These are phyloP conservation scores for Leccinum uliginosum DNA, from an alignment of 768 basidiomycete genomes.

Conservation along the genomic window DNA sequence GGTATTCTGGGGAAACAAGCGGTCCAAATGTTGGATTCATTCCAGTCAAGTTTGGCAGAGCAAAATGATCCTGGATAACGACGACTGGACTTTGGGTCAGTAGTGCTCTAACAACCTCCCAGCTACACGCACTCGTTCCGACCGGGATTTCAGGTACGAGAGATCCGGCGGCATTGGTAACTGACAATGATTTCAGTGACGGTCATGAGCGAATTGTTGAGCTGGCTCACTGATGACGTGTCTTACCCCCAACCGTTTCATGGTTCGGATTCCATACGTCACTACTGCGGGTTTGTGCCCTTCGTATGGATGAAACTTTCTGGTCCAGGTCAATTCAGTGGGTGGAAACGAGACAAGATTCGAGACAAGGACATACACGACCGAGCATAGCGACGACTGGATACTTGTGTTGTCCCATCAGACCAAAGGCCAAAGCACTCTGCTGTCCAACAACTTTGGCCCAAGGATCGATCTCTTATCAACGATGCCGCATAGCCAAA, in stretches of 20 bases:
- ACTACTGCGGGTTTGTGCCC: slow-evolving; percentile 68
- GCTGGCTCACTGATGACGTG: slow-evolving; percentile 64
- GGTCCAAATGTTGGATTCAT: slow-evolving; percentile 80
- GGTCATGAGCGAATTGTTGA: not conserved
- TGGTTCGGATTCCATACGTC: slow-evolving; percentile 73
- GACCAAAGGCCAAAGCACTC: slow-evolving; percentile 76
- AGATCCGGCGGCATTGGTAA: slow-evolving; percentile 86
- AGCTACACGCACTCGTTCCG: slow-evolving; percentile 66
- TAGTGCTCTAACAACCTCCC: not conserved
- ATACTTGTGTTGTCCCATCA: slow-evolving; percentile 59
- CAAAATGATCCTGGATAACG: slow-evolving; percentile 80
- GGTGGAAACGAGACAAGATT: not conserved
- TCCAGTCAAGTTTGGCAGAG: slow-evolving; percentile 72
- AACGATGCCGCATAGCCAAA: not conserved
- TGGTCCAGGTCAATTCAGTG: slow-evolving; percentile 5
- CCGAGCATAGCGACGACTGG: slow-evolving; percentile 91
- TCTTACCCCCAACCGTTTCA: slow-evolving; percentile 73
- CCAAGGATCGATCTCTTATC: not conserved
- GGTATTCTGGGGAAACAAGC: slow-evolving; percentile 48
- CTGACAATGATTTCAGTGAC: slow-evolving; percentile 33
- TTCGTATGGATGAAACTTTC: slow-evolving; percentile 82
- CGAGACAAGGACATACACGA: slow-evolving; percentile 44
- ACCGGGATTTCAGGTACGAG: slow-evolving; percentile 69
- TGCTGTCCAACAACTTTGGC: slow-evolving; percentile 72
- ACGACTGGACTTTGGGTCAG: slow-evolving; percentile 51